Percentiles rank a stretch among this genome's conserved stretches.
These are phyloP conservation scores for Pseudoperonospora humuli DNA, from an alignment of 352 stramenopile genomes.

Conservation along the genomic window DNA sequence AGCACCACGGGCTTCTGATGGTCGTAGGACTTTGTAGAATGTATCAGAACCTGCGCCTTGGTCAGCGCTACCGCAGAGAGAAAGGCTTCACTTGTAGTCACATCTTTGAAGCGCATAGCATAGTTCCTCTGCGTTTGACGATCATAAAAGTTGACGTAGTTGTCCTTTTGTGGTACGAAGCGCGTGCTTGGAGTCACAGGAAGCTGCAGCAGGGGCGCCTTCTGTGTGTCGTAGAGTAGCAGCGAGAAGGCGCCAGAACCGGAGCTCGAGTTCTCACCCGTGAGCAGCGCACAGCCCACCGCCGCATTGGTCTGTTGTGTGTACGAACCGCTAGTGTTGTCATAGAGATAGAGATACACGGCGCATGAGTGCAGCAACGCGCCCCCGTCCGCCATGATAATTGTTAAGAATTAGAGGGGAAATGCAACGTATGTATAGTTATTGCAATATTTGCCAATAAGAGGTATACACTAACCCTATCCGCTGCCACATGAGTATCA, in stretches of 20 bases:
- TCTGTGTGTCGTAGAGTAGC: slow-evolving; percentile 66
- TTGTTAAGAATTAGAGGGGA: not conserved
- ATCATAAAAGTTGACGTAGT: slow-evolving; percentile 70
- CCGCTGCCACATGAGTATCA: too few relatives aligned
- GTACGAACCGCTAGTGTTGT: slow-evolving; percentile 41
- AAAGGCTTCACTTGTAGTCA: slow-evolving; percentile 26
- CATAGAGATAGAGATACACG: slow-evolving; percentile 69
- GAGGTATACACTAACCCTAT: too few relatives aligned
- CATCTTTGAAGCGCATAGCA: slow-evolving; percentile 73
- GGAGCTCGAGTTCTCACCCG: slow-evolving; percentile 1
- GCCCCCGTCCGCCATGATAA: slow-evolving; percentile 33
- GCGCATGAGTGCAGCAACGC: slow-evolving; percentile 56
- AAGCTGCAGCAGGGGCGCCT: slow-evolving; percentile 49
- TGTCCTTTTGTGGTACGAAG: slow-evolving; percentile 61
- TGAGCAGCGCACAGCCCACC: slow-evolving; percentile 53
- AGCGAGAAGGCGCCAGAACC: slow-evolving; percentile 31
- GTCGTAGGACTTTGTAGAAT: slow-evolving; percentile 15
- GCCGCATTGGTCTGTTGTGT: slow-evolving; percentile 48
- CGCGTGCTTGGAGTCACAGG: slow-evolving; percentile 25
- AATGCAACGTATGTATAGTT: not conserved
- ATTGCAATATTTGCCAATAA: too few relatives aligned
- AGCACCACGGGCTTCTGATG: slow-evolving; percentile 14
- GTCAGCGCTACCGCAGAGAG: slow-evolving; percentile 39
- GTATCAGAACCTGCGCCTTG: slow-evolving; percentile 45
- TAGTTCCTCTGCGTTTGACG: slow-evolving; percentile 42